phyloP scores from a whole-genome alignment of 1,284 basidiomycete genomes.

The Peniophora sp. region DNA sequence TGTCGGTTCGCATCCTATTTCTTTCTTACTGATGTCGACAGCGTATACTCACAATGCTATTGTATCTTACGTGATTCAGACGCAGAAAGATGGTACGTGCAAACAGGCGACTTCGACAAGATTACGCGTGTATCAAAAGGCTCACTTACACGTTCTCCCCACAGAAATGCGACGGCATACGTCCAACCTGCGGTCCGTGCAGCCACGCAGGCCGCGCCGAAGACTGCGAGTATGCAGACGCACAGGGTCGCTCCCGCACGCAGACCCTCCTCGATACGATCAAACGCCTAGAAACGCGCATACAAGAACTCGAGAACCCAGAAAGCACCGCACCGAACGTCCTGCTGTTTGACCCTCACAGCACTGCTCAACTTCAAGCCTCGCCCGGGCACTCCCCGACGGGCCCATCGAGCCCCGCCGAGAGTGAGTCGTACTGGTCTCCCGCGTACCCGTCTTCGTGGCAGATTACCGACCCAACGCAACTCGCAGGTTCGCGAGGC shows the following conservation, averaged over 20 bases:
- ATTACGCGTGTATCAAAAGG: not conserved
- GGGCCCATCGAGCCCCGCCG: conserved; percentile 7
- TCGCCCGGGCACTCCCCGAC: conserved; percentile 1
- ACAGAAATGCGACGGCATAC: conserved; percentile 33
- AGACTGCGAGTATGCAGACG: conserved; percentile 35
- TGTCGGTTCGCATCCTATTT: conserved; percentile 13
- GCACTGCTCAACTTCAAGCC: not conserved
- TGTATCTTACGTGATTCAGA: conserved; percentile 12
- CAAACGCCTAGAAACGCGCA: conserved; percentile 23
- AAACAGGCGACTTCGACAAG: not conserved
- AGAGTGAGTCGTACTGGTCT: conserved; percentile 3
- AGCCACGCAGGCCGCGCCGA: conserved; percentile 23
- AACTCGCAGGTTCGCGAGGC: conserved; percentile 1
- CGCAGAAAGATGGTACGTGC: conserved; percentile 30
- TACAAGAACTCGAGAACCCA: conserved; percentile 29
- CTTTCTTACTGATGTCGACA: not conserved
- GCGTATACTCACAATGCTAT: not conserved
- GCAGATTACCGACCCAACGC: not conserved
- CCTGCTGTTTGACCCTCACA: conserved; percentile 24
- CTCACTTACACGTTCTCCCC: not conserved
- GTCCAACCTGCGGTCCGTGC: conserved; percentile 30
- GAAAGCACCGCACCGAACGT: conserved; percentile 15
- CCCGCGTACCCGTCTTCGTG: not conserved
- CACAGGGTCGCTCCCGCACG: conserved; percentile 23
- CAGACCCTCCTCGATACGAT: conserved; percentile 31